These are phyloP conservation scores for Solanum piurae DNA, from an alignment of 257 asterid species.

Conservation along the genomic window DNA sequence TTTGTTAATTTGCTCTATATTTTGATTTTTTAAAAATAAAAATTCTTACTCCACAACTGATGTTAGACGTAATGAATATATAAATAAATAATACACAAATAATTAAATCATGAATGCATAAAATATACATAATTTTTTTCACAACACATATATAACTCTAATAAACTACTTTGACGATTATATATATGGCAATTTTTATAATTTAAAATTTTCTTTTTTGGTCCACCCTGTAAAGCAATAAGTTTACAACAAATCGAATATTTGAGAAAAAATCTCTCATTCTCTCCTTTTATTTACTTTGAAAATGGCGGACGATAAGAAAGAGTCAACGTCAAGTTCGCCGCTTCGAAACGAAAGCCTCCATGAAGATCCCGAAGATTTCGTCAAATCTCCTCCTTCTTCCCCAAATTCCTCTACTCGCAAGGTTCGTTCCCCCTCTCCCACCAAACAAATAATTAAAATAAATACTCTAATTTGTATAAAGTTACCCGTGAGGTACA, in stretches of 20 bases:
- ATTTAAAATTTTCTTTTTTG: not conserved
- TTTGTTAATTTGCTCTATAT: no score
- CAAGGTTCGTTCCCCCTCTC: slow-evolving; percentile 27
- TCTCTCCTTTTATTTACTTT: not conserved
- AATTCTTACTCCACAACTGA: no score
- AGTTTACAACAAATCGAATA: not conserved
- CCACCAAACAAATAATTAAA: not conserved
- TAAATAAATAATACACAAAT: no score
- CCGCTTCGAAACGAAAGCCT: slow-evolving; percentile 10
- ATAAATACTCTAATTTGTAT: not conserved
- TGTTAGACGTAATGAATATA: not conserved
- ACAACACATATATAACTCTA: no score
- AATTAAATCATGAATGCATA: not conserved
- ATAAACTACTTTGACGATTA: not conserved
- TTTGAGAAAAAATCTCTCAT: not conserved
- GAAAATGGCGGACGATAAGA: slow-evolving; percentile 75
- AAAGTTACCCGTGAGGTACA: not conserved
- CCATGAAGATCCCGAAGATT: slow-evolving; percentile 52
- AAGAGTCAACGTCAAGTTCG: slow-evolving; percentile 54
- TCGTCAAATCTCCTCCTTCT: slow-evolving; percentile 64
- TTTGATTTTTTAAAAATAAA: no score
- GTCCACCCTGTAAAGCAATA: not conserved
- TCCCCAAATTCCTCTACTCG: slow-evolving; percentile 84
- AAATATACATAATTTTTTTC: no score
- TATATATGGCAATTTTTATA: not conserved